phyloP scores from a whole-genome alignment of 2,329 filamentous ascomycete genomes.

The Xylaria sp. region DNA sequence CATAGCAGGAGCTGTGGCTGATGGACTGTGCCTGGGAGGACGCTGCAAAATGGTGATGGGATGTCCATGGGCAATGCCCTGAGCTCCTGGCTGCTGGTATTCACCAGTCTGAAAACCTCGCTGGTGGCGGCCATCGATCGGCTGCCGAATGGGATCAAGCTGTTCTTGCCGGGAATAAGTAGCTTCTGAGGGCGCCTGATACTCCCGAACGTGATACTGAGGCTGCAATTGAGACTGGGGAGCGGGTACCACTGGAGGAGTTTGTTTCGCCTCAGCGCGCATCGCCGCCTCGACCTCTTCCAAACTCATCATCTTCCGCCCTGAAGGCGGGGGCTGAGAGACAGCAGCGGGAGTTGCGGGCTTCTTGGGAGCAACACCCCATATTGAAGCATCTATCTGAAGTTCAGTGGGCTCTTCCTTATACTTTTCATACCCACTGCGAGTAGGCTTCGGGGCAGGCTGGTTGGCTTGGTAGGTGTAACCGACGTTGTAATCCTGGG shows the following conservation, averaged over 20 bases:
- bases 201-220: conserved; percentile 39
- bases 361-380: conserved; percentile 80
- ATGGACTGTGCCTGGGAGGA: conserved; percentile 56
- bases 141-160: conserved; percentile 46
- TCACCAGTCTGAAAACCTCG: conserved; percentile 45
- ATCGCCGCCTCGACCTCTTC: conserved; percentile 97
- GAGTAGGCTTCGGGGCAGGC: conserved; percentile 67
- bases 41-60: conserved; percentile 67
- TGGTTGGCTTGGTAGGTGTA: conserved; percentile 54
- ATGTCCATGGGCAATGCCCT: conserved; percentile 56
- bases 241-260: conserved; percentile 52
- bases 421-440: conserved; percentile 93
- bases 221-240: conserved; percentile 49
- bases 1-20: conserved; percentile 47
- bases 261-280: conserved; percentile 72
- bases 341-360: conserved; percentile 49
- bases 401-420: conserved; percentile 87
- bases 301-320: conserved; percentile 89
- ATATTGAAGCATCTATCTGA: conserved; percentile 91
- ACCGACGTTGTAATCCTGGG: conserved; percentile 50
- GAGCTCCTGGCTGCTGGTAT: conserved; percentile 44
- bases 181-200: conserved; percentile 41
- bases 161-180: conserved; percentile 48
- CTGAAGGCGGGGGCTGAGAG: conserved; percentile 40
- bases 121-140: conserved; percentile 44